Percentiles rank a stretch among this genome's conserved stretches.
phyloP scores from a whole-genome alignment of 768 basidiomycete species.

The Calvatia gigantea region DNA sequence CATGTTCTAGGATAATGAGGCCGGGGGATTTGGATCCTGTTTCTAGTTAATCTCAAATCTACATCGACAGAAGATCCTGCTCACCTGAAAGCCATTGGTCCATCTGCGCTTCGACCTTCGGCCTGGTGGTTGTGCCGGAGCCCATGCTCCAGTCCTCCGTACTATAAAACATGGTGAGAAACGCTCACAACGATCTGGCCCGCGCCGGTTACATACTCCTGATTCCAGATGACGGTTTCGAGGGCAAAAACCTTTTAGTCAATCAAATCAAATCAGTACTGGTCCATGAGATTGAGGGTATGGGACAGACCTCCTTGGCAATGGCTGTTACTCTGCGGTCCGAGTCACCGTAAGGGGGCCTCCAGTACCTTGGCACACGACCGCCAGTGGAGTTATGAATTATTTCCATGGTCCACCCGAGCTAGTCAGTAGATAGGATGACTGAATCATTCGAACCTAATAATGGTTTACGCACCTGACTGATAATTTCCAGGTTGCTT shows the following conservation, averaged over 20 bases:
- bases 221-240: constrained; percentile 86
- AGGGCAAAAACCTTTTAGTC: constrained; percentile 61
- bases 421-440: constrained; percentile 25
- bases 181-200: not conserved
- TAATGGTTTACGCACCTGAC: constrained; percentile 42
- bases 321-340: constrained; percentile 85
- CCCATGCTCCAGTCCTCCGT: constrained; percentile 75
- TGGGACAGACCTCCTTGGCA: constrained; percentile 59
- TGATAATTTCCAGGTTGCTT: constrained; percentile 64
- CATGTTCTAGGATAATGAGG: constrained; percentile 83
- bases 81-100: constrained; percentile 53
- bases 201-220: constrained; percentile 53
- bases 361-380: constrained; percentile 67
- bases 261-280: not conserved
- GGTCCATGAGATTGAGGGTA: not conserved
- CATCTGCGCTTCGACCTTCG: constrained; percentile 47
- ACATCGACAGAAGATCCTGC: constrained; percentile 9
- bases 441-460: not conserved
- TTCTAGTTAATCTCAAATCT: not conserved
- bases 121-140: constrained; percentile 36
- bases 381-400: constrained; percentile 83
- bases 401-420: constrained; percentile 80
- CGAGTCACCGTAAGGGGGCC: constrained; percentile 84
- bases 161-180: constrained; percentile 30
- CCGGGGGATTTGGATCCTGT: constrained; percentile 72